Evolutionary conservation across 306 rosid species (phyloP).

Genomic region (Astragalus membranaceus): DNA sequence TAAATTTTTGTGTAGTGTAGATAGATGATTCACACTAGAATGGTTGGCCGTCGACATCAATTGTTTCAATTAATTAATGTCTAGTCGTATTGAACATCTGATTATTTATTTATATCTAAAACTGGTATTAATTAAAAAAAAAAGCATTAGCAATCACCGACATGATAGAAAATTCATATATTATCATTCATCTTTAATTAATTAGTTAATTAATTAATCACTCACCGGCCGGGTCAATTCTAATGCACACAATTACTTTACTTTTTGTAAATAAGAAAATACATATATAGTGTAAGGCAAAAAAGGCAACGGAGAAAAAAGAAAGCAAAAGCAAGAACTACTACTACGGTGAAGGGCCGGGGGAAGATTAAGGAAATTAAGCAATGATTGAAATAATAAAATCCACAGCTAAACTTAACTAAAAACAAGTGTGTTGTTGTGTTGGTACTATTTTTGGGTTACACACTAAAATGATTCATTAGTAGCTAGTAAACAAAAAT

Average conservation of each 20-base stretch:
- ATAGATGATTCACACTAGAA: too few species aligned
- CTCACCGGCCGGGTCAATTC: constrained; percentile 24
- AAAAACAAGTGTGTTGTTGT: constrained; percentile 25
- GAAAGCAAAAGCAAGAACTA: neutral
- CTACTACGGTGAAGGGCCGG: neutral
- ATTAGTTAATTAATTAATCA: too few species aligned
- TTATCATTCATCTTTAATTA: neutral
- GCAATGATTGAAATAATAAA: constrained; percentile 4
- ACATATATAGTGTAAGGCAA: neutral
- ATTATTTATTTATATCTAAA: constrained; percentile 14
- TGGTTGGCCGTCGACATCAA: constrained; percentile 12
- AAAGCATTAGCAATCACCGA: constrained; percentile 34
- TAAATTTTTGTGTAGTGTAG: too few species aligned
- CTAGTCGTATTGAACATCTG: constrained; percentile 44
- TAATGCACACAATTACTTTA: constrained; percentile 32
- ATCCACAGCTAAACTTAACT: constrained; percentile 26
- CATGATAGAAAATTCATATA: neutral
- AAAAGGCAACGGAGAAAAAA: neutral
- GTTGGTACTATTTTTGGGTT: neutral
- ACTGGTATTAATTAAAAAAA: neutral
- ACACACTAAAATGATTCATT: too few species aligned
- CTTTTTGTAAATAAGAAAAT: constrained; percentile 4
- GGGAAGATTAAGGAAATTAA: neutral
- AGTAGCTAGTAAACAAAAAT: too few species aligned
- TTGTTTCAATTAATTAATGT: constrained; percentile 3